Evolutionary conservation across 805 yeast species (phyloP).

Genomic region (Saccharomycopsis lassenensis): DNA sequence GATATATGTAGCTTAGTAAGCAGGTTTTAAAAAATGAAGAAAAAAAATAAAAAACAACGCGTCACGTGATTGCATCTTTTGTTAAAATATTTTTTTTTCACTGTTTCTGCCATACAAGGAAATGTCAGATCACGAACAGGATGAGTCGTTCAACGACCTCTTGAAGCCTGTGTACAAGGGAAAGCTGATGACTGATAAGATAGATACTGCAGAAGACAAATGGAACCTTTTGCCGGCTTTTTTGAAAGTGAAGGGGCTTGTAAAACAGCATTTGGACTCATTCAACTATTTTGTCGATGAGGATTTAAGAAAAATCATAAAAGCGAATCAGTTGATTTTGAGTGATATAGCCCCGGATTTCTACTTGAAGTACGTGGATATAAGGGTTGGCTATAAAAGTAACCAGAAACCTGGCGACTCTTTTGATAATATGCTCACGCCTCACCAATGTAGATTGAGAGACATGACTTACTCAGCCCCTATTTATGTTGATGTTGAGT

Average conservation of each 20-base stretch:
- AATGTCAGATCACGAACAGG: constrained; percentile 25
- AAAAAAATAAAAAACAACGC: too few relatives aligned
- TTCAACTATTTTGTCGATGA: constrained; percentile 92
- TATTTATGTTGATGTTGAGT: constrained; percentile 91
- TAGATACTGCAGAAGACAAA: constrained; percentile 87
- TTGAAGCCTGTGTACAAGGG: constrained; percentile 79
- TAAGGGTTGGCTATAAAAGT: constrained; percentile 68
- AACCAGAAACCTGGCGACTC: constrained; percentile 13
- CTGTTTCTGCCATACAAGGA: neutral
- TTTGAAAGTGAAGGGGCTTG: constrained; percentile 88
- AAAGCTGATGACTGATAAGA: constrained; percentile 73
- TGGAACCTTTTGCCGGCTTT: constrained; percentile 97
- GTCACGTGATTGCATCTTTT: too few relatives aligned
- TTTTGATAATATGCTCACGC: constrained; percentile 61
- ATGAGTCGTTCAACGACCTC: constrained; percentile 64
- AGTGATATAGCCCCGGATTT: constrained; percentile 97
- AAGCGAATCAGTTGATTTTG: constrained; percentile 79
- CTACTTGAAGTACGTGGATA: constrained; percentile 84
- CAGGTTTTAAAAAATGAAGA: too few relatives aligned
- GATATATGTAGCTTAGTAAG: too few relatives aligned
- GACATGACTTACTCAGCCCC: constrained; percentile 95
- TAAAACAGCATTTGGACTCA: constrained; percentile 96
- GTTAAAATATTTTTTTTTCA: too few relatives aligned
- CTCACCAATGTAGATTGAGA: constrained; percentile 91
- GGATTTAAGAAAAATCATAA: constrained; percentile 83